Percentiles rank a stretch among this genome's conserved stretches.
Evolutionary conservation across 768 basidiomycete species (phyloP).

Genomic region (Dioszegia crocea): DNA sequence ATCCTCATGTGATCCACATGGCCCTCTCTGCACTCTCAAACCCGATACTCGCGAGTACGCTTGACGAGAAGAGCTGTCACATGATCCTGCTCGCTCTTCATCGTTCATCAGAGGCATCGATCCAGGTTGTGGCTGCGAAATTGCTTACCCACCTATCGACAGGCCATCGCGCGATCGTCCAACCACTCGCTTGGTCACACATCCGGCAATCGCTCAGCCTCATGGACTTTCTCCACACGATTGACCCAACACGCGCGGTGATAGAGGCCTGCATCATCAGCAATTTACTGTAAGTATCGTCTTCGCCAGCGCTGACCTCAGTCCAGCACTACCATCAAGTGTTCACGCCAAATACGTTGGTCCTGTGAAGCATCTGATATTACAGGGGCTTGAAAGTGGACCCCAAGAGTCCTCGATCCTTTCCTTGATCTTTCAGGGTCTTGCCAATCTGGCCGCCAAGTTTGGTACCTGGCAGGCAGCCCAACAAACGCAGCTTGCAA

Average conservation of each 20-base stretch:
- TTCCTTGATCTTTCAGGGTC: constrained; percentile 35
- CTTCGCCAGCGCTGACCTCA: constrained; percentile 7
- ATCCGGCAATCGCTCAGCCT: constrained; percentile 35
- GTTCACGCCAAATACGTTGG: constrained; percentile 41
- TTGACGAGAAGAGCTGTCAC: constrained; percentile 36
- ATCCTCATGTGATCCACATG: constrained; percentile 36
- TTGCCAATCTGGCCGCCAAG: constrained; percentile 36
- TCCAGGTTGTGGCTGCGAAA: constrained; percentile 44
- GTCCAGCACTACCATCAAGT: constrained; percentile 33
- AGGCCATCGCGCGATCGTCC: constrained; percentile 38
- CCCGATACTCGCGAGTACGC: constrained; percentile 30
- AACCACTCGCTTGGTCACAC: constrained; percentile 42
- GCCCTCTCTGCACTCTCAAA: constrained; percentile 34
- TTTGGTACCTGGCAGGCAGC: constrained; percentile 26
- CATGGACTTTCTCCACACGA: constrained; percentile 36
- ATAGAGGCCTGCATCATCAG: constrained; percentile 44
- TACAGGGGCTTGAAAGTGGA: constrained; percentile 27
- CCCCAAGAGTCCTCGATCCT: constrained; percentile 25
- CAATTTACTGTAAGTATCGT: constrained; percentile 29
- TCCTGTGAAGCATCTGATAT: constrained; percentile 38
- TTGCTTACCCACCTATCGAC: constrained; percentile 37
- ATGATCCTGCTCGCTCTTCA: constrained; percentile 43
- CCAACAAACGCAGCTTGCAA: constrained; percentile 27
- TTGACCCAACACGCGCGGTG: constrained; percentile 34
- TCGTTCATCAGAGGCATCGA: constrained; percentile 35